phyloP scores from a whole-genome alignment of 2,329 filamentous ascomycete genomes.

The Polytolypa hystricis region DNA sequence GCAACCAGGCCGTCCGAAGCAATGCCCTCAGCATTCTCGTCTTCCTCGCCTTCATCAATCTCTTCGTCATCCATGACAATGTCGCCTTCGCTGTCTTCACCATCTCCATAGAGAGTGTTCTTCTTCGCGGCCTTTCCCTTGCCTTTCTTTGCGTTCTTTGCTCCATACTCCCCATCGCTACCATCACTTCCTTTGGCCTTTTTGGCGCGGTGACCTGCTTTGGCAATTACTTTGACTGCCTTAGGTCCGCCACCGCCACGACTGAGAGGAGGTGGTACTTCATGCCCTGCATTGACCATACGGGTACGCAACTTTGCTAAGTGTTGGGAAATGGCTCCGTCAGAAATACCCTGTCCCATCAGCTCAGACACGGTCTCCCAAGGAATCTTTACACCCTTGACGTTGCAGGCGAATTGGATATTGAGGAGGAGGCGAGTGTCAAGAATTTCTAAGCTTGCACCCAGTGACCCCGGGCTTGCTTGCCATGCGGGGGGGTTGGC shows the following conservation, averaged over 20 bases:
- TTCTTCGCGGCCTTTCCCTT: too few species aligned
- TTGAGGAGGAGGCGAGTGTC: constrained; percentile 32
- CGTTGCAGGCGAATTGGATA: constrained; percentile 32
- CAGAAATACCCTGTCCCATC: constrained; percentile 31
- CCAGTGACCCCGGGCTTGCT: neutral
- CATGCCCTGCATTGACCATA: constrained; percentile 21
- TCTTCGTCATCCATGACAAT: too few species aligned
- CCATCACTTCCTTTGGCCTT: constrained; percentile 5
- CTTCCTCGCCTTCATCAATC: neutral
- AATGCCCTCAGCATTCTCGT: too few species aligned
- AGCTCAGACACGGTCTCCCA: constrained; percentile 29
- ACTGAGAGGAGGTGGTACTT: constrained; percentile 30
- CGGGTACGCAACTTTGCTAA: constrained; percentile 33
- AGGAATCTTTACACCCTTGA: constrained; percentile 28
- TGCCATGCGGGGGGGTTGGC: too few species aligned
- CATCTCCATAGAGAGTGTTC: neutral
- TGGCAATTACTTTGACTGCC: neutral
- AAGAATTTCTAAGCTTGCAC: neutral
- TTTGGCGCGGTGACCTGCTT: too few species aligned
- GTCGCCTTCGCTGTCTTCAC: too few species aligned
- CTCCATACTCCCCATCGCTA: constrained; percentile 1
- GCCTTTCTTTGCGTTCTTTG: constrained; percentile 6
- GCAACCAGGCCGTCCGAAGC: too few species aligned
- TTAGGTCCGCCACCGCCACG: constrained; percentile 22
- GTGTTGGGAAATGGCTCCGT: constrained; percentile 37